Percentiles rank a stretch among this genome's conserved stretches.
These are phyloP conservation scores for Pseudopyricularia cyperi DNA, from an alignment of 2,329 filamentous ascomycete species.

Conservation along the genomic window DNA sequence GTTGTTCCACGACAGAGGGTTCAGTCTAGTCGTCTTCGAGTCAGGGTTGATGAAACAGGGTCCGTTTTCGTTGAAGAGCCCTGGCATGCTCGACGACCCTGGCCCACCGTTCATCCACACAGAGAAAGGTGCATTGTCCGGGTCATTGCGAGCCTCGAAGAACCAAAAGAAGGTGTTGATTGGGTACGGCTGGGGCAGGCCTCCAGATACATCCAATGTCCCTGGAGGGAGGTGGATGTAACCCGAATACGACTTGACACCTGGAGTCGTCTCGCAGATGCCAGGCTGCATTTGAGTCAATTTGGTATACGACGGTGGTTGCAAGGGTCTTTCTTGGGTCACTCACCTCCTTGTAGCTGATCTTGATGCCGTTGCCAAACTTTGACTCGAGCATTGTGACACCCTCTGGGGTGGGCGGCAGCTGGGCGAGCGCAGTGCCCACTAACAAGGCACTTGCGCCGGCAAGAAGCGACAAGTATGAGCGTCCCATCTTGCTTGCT, in stretches of 20 bases:
- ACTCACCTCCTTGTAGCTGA: conserved; percentile 28
- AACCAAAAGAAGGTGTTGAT: conserved; percentile 33
- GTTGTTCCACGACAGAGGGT: conserved; percentile 49
- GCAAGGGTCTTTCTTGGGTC: neutral
- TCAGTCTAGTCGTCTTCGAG: conserved; percentile 28
- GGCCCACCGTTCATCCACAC: conserved; percentile 50
- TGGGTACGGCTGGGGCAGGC: conserved; percentile 22
- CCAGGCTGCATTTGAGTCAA: conserved; percentile 15
- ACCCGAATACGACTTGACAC: conserved; percentile 42
- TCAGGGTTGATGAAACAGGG: conserved; percentile 35
- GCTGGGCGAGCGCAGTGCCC: conserved; percentile 14
- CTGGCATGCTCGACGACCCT: conserved; percentile 38
- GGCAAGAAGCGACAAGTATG: neutral
- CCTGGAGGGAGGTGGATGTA: conserved; percentile 43
- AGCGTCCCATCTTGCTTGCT: neutral
- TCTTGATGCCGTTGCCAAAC: conserved; percentile 22
- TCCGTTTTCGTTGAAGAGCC: conserved; percentile 38
- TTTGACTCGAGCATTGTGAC: conserved; percentile 23
- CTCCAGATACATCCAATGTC: conserved; percentile 14
- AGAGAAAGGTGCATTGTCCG: conserved; percentile 24
- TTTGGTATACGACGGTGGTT: neutral
- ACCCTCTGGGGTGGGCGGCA: conserved; percentile 22
- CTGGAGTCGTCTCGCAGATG: conserved; percentile 43
- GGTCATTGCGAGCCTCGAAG: conserved; percentile 20
- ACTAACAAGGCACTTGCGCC: neutral